These are phyloP conservation scores for Podaxis mareebaensis DNA, from an alignment of 768 basidiomycete genomes.

Conservation along the genomic window DNA sequence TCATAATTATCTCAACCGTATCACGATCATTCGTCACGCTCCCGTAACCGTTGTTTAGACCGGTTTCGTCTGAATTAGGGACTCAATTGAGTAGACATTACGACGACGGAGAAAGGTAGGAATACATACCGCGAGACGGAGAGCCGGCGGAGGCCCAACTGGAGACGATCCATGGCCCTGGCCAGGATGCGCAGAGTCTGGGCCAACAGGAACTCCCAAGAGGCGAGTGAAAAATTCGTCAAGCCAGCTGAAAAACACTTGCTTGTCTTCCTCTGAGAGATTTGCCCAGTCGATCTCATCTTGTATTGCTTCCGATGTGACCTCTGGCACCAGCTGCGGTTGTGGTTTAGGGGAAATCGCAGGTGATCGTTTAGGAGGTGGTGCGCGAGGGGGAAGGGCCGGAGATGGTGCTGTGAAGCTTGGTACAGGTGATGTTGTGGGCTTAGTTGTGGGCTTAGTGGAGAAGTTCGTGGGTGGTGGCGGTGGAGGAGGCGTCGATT, in stretches of 20 bases:
- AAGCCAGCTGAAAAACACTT: constrained; percentile 74
- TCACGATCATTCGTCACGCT: background rate
- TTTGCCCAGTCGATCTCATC: constrained; percentile 65
- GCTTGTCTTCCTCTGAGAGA: constrained; percentile 66
- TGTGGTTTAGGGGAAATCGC: constrained; percentile 7
- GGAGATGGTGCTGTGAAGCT: constrained; percentile 22
- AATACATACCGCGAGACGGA: constrained; percentile 24
- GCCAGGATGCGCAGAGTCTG: background rate
- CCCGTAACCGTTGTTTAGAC: constrained; percentile 20
- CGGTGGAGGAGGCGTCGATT: constrained; percentile 11
- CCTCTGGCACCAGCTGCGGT: background rate
- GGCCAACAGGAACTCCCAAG: constrained; percentile 17
- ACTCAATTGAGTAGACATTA: background rate
- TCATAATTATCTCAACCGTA: background rate
- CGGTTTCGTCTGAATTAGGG: constrained; percentile 26
- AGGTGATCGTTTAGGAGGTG: constrained; percentile 15
- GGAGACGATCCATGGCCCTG: constrained; percentile 17
- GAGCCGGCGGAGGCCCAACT: constrained; percentile 16
- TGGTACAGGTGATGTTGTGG: constrained; percentile 17
- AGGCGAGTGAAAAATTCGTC: constrained; percentile 75
- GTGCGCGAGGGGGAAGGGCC: constrained; percentile 27
- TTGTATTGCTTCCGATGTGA: constrained; percentile 7
- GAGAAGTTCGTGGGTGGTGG: constrained; percentile 18
- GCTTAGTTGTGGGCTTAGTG: constrained; percentile 18
- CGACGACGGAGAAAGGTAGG: background rate